Evolutionary conservation across 345 rosid genomes (phyloP), one percentile per base, ranked within the genome.

Genomic region (Schrenkiella parvula): DNA sequence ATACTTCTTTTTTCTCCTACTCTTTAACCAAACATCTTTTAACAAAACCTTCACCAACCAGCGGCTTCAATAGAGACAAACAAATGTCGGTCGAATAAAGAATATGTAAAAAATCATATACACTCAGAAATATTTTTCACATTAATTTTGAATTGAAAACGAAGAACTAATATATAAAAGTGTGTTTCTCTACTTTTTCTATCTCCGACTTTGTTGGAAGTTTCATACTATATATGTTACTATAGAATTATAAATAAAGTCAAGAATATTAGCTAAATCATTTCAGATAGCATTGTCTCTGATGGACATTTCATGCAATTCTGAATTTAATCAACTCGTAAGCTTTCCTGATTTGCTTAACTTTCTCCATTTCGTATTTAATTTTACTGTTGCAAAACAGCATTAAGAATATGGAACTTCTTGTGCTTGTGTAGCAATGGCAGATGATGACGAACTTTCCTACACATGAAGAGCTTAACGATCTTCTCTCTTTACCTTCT

Each of bases 141-240:
- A 34, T 65, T 48, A 41, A 8, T 43, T 8, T 48, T 47, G 12
- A 19, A 48, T 65, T 21, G 7, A 35, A 34, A 15, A 22, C 22
- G 37, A 38, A 48, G 6, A 34, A 50, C 31, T 34, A 28, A 18
- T 13, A 6, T n/a, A n/a, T n/a, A 65, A 50, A 46, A 28, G 8
- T 31, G 55, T 29, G 55, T 22, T 29, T 31, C 28, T 46, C 8
- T 46, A 18, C 6, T 46, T n/a, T n/a, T 19, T 22, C 12, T 32
- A 35, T 66, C 59, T 50, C 70, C 57, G 46, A 66, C 70, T 50
- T 50, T 50, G 28, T 66, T 66, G 68, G 59, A 66, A 48, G 59
- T 50, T 50, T 51, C 70, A 50, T 48, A 34, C 29, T 64, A 46
- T 64, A 44, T 46, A 52, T 51, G 53, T 47, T 47, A 47, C 12